phyloP scores from a whole-genome alignment of 257 asterid genomes.

The Solanum peruvianum region DNA sequence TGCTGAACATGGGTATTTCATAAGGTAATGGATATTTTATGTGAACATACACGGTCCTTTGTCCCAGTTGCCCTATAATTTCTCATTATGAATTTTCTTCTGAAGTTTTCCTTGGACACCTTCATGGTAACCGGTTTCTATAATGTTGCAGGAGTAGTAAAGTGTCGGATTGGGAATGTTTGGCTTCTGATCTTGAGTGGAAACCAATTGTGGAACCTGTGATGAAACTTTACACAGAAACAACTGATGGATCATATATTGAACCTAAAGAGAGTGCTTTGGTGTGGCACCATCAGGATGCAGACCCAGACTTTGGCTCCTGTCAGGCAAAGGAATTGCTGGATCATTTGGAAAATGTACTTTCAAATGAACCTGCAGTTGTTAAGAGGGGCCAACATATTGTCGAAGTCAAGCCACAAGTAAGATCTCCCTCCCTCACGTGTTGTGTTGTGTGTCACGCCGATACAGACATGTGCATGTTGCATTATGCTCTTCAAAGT shows the following conservation, averaged over 20 bases:
- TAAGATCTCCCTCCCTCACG: slow-evolving; percentile 9
- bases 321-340: slow-evolving; percentile 82
- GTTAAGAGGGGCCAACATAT: slow-evolving; percentile 85
- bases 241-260: slow-evolving; percentile 83
- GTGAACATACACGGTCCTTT: background rate
- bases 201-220: slow-evolving; percentile 74
- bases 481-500: background rate
- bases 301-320: slow-evolving; percentile 83
- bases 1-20: slow-evolving; percentile 81
- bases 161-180: slow-evolving; percentile 54
- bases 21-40: slow-evolving; percentile 34
- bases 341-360: slow-evolving; percentile 75
- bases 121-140: background rate
- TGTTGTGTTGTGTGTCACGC: background rate
- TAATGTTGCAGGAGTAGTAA: slow-evolving; percentile 44
- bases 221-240: slow-evolving; percentile 67
- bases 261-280: slow-evolving; percentile 86
- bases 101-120: background rate
- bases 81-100: background rate
- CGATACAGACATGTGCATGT: background rate
- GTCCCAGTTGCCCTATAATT: background rate
- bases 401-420: slow-evolving; percentile 94
- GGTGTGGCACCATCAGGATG: slow-evolving; percentile 86
- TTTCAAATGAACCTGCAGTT: slow-evolving; percentile 87
- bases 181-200: slow-evolving; percentile 74